Evolutionary conservation across 495 filamentous ascomycete genomes (phyloP).

Genomic region (Stereocaulon alpinum): DNA sequence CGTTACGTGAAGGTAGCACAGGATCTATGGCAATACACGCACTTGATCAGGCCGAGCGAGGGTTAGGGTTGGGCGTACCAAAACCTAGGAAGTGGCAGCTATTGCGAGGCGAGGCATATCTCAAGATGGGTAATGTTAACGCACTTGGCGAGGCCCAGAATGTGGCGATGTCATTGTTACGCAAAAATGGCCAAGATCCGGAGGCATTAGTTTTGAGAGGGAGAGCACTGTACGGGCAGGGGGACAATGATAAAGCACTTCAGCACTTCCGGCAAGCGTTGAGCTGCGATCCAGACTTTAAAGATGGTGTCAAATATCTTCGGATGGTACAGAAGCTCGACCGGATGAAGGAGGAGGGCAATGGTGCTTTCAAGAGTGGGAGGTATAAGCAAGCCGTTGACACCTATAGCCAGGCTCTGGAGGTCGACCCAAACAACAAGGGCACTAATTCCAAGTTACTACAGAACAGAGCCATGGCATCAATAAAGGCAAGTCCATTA

Average conservation of each 20-base stretch:
- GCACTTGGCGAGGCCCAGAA: constrained; percentile 85
- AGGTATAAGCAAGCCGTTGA: constrained; percentile 71
- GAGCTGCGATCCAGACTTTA: constrained; percentile 85
- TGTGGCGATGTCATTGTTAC: constrained; percentile 74
- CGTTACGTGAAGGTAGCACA: constrained; percentile 55
- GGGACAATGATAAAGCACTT: constrained; percentile 91
- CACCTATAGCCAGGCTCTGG: constrained; percentile 71
- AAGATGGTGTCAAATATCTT: constrained; percentile 70
- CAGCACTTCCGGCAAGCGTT: constrained; percentile 85
- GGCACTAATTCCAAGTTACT: constrained; percentile 88
- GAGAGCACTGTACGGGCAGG: constrained; percentile 75
- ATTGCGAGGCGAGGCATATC: constrained; percentile 84
- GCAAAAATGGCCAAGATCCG: constrained; percentile 80
- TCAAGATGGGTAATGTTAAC: constrained; percentile 87
- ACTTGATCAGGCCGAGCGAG: constrained; percentile 75
- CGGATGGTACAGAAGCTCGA: constrained; percentile 83
- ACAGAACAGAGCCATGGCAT: constrained; percentile 80
- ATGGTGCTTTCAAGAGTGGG: constrained; percentile 76
- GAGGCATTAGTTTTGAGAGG: constrained; percentile 88
- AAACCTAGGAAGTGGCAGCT: constrained; percentile 88
- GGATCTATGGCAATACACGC: constrained; percentile 90
- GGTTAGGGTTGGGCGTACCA: constrained; percentile 59
- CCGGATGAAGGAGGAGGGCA: constrained; percentile 88
- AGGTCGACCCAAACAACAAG: constrained; percentile 82
- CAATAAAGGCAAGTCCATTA: constrained; percentile 38